Evolutionary conservation across 2,329 filamentous ascomycete genomes (phyloP).

Genomic region (Fusarium sp.): DNA sequence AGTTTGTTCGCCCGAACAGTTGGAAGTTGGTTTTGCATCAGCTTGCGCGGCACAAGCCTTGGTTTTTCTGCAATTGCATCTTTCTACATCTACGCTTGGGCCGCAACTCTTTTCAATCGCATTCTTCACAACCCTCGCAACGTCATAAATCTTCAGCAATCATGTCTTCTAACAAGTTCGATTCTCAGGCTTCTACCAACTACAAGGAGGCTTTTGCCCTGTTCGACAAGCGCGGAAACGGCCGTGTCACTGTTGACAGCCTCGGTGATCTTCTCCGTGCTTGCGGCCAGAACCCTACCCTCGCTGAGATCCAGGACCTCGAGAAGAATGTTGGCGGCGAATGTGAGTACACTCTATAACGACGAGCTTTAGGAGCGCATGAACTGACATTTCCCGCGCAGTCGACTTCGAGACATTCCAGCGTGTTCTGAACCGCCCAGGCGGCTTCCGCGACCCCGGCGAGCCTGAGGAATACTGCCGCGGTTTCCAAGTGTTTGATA

Average conservation of each 20-base stretch:
- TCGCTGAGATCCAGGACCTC: slow-evolving; percentile 91
- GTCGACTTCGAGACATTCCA: slow-evolving; percentile 99
- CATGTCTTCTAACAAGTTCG: slow-evolving; percentile 67
- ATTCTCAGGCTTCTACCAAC: slow-evolving; percentile 84
- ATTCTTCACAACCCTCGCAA: slow-evolving; percentile 18
- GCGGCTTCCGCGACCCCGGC: slow-evolving; percentile 97
- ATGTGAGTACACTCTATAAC: slow-evolving; percentile 72
- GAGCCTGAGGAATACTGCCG: slow-evolving; percentile 98
- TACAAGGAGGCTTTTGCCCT: slow-evolving; percentile 99
- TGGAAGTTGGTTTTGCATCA: slow-evolving; percentile 46
- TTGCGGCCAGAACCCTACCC: slow-evolving; percentile 97
- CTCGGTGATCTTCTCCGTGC: slow-evolving; percentile 95
- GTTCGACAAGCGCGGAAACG: slow-evolving; percentile 99
- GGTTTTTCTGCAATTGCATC: slow-evolving; percentile 24
- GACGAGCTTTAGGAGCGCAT: not conserved
- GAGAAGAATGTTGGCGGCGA: slow-evolving; percentile 91
- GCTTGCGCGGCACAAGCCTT: slow-evolving; percentile 30
- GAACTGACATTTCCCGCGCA: slow-evolving; percentile 54
- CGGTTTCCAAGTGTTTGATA: slow-evolving; percentile 99
- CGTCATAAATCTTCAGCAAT: slow-evolving; percentile 42
- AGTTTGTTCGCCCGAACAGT: slow-evolving; percentile 35
- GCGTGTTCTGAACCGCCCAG: slow-evolving; percentile 95
- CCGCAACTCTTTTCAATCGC: slow-evolving; percentile 34
- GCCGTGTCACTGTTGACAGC: slow-evolving; percentile 86
- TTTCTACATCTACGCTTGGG: slow-evolving; percentile 20